Conservation (phyloP, 2,329 filamentous ascomycete genomes). For the Fusarium verticillioides region DNA sequence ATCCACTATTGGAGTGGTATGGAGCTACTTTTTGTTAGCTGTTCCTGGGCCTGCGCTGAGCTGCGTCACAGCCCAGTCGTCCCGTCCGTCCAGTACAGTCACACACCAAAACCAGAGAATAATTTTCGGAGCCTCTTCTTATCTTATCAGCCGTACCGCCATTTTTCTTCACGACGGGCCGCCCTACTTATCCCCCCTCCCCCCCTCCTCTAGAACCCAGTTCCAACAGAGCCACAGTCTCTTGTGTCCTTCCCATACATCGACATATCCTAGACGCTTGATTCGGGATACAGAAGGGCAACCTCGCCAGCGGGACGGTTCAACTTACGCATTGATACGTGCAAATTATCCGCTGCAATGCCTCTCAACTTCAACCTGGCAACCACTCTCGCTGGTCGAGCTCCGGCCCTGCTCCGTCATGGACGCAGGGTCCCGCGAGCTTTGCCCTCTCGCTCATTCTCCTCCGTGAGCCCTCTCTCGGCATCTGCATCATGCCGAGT, state of each 20-base stretch:
- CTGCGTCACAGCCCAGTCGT: slow-evolving; percentile 15
- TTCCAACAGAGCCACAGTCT: slow-evolving; percentile 43
- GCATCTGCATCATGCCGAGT: slow-evolving; percentile 35
- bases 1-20: slow-evolving; percentile 21
- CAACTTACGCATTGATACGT: slow-evolving; percentile 50
- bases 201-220: slow-evolving; percentile 29
- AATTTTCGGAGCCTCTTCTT: slow-evolving; percentile 42
- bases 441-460: slow-evolving; percentile 58
- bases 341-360: slow-evolving; percentile 49
- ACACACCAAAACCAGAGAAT: slow-evolving; percentile 39
- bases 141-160: slow-evolving; percentile 45
- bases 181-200: slow-evolving; percentile 30
- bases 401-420: slow-evolving; percentile 67
- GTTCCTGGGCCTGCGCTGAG: background rate
- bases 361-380: slow-evolving; percentile 55
- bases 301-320: slow-evolving; percentile 52
- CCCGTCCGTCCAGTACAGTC: slow-evolving; percentile 11
- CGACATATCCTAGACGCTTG: slow-evolving; percentile 42
- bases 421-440: slow-evolving; percentile 61
- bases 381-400: slow-evolving; percentile 63
- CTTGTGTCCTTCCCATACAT: slow-evolving; percentile 35
- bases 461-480: slow-evolving; percentile 50
- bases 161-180: slow-evolving; percentile 37
- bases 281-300: slow-evolving; percentile 47
- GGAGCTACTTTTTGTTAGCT: slow-evolving; percentile 7